A percentile compares a stretch with the other conserved stretches of the same genome.
These are phyloP conservation scores for Puccinia novopanici DNA, from an alignment of 1,284 basidiomycete genomes.

Conservation along the genomic window DNA sequence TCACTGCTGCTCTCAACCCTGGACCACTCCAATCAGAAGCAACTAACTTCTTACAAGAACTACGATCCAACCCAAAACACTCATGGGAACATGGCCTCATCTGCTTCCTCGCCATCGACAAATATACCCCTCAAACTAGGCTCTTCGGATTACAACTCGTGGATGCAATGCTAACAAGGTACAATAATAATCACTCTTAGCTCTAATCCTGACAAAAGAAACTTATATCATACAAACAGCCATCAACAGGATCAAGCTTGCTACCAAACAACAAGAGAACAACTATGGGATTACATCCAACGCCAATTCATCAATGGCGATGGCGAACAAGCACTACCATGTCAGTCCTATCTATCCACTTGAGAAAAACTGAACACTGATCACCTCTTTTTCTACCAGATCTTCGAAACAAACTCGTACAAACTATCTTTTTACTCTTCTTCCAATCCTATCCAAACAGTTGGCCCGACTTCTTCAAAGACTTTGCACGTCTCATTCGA, in stretches of 20 bases:
- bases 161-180: conserved; percentile 43
- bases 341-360: conserved; percentile 7
- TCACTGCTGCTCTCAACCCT: conserved; percentile 47
- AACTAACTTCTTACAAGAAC: conserved; percentile 41
- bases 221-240: too few relatives aligned
- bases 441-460: conserved; percentile 81
- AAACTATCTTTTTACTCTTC: conserved; percentile 93
- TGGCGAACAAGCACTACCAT: conserved; percentile 31
- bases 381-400: conserved; percentile 60
- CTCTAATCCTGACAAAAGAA: conserved; percentile 5
- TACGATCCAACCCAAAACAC: conserved; percentile 25
- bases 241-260: background rate
- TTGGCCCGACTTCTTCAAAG: conserved; percentile 69
- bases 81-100: conserved; percentile 48
- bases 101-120: conserved; percentile 38
- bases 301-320: conserved; percentile 46
- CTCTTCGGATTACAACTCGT: conserved; percentile 50
- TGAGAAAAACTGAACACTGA: background rate
- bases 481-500: conserved; percentile 62
- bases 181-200: background rate
- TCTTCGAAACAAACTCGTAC: conserved; percentile 94
- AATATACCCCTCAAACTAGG: conserved; percentile 45
- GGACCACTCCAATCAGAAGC: conserved; percentile 47
- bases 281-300: conserved; percentile 48
- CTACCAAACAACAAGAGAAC: conserved; percentile 39